Base-by-base conservation (phyloP, 306 rosid genomes). In the Sesbania bispinosa region DNA sequence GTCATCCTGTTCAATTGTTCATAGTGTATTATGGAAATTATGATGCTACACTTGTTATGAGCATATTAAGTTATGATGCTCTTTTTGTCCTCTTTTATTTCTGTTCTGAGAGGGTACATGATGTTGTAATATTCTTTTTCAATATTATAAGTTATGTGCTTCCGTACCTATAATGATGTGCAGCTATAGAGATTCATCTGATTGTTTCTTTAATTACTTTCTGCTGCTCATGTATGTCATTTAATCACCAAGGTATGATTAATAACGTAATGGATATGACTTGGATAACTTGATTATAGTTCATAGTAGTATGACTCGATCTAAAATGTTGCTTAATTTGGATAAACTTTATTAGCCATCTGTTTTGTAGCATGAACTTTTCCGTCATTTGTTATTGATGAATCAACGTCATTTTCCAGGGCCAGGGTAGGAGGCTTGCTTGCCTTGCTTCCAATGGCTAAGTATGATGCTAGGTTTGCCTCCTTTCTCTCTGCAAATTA, bases 371-470 rank as follows among this genome's bases (percentile, higher is more conserved):
- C 57, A 15, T 33, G 20, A 2, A 3, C 1, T 63, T 62, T 63
- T 62, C 64, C 43, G 35, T 52, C 41, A 29, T 57, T 69, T 61
- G 43, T 62, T 69, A 80, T 83, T 83, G 79, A 83, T 66, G 69
- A 65, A 64, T 79, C 74, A 55, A 32, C 81, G 52, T 45, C 76
- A 79, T 79, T 83, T 83, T 75, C 84, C 87, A 83, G 87, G 84
- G 87, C 84, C 81, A 75, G 47, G 58, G 70, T 83, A 61, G 77
- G 79, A 65, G 83, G 87, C 84, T 73, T 75, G 72, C 83, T 63
- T 79, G 81, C 81, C 84, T 79, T 83, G 84, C 81, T 83, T 79
- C 81, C 79, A 79, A 83, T 79, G 87, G 81, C 62, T 83, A 79
- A 78, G 29, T 81, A 58, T 65, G 81, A 71, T 65, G 63, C 57